A percentile compares a stretch with the other conserved stretches of the same genome.
These are phyloP conservation scores for Phytophthora tubulina DNA, from an alignment of 352 stramenopile genomes.

Conservation along the genomic window DNA sequence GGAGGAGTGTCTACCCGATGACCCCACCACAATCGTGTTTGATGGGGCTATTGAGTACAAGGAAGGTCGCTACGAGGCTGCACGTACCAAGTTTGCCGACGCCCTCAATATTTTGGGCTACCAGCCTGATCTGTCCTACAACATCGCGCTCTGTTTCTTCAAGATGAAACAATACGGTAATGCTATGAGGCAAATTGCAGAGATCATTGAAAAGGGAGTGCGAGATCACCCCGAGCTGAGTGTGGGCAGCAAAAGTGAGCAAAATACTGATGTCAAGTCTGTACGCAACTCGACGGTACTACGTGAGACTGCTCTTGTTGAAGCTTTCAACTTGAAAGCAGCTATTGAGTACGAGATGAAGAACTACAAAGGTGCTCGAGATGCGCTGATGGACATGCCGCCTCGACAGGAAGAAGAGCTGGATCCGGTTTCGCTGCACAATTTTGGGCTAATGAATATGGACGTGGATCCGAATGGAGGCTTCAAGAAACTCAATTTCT, in stretches of 20 bases:
- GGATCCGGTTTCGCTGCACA: slow-evolving; percentile 92
- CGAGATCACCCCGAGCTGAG: slow-evolving; percentile 94
- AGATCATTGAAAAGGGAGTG: slow-evolving; percentile 95
- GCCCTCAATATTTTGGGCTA: slow-evolving; percentile 95
- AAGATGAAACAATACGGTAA: slow-evolving; percentile 92
- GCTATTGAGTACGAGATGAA: slow-evolving; percentile 97
- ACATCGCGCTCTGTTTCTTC: slow-evolving; percentile 97
- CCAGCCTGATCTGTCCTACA: slow-evolving; percentile 94
- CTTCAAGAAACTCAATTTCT: slow-evolving; percentile 96
- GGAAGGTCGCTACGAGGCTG: slow-evolving; percentile 90
- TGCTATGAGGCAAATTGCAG: slow-evolving; percentile 92
- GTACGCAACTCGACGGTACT: slow-evolving; percentile 94
- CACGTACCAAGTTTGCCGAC: slow-evolving; percentile 92
- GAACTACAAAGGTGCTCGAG: slow-evolving; percentile 86
- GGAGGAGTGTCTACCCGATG: slow-evolving; percentile 92
- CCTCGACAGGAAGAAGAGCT: slow-evolving; percentile 92
- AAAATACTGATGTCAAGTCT: slow-evolving; percentile 87
- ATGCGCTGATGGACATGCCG: slow-evolving; percentile 95
- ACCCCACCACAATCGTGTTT: slow-evolving; percentile 93
- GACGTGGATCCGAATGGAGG: slow-evolving; percentile 92
- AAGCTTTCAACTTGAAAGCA: slow-evolving; percentile 96
- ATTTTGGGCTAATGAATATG: slow-evolving; percentile 95
- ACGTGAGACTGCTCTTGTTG: slow-evolving; percentile 93
- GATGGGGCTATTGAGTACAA: slow-evolving; percentile 89
- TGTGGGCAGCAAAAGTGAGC: slow-evolving; percentile 93